Conservation (phyloP, 306 rosid species). For the Pueraria montana region DNA sequence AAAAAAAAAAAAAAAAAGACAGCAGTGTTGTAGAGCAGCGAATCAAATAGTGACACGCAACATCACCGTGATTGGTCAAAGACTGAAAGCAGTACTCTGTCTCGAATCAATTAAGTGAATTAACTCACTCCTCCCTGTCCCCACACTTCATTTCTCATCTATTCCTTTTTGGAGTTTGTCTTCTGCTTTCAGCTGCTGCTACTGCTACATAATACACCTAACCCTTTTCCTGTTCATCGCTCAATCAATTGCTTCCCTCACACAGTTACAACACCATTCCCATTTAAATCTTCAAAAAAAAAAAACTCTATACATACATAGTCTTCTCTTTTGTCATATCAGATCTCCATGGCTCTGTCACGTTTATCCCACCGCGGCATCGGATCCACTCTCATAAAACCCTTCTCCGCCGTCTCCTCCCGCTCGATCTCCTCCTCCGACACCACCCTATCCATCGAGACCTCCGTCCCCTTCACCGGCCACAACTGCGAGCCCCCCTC, state of each 20-base stretch:
- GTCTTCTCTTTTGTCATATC: no score
- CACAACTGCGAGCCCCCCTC: conserved; percentile 80
- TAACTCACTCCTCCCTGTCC: neutral
- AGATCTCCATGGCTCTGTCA: conserved; percentile 61
- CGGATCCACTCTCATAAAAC: conserved; percentile 58
- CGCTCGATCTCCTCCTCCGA: conserved; percentile 62
- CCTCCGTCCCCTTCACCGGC: conserved; percentile 80
- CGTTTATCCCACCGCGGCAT: conserved; percentile 47
- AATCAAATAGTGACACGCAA: neutral
- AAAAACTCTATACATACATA: no score
- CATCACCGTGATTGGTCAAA: no score
- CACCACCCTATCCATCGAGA: conserved; percentile 67
- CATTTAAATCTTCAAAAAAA: no score
- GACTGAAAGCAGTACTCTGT: neutral
- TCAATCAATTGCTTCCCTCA: no score
- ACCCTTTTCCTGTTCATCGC: no score
- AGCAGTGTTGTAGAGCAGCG: neutral
- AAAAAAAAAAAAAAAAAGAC: no score
- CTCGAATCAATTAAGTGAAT: neutral
- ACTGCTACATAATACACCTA: no score
- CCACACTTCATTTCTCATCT: no score
- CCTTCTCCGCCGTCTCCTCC: conserved; percentile 58
- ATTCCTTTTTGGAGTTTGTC: no score
- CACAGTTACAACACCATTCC: no score
- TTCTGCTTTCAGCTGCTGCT: no score